Base-by-base conservation (phyloP, 768 basidiomycete genomes). In the Lactarius pseudohatsudake region DNA sequence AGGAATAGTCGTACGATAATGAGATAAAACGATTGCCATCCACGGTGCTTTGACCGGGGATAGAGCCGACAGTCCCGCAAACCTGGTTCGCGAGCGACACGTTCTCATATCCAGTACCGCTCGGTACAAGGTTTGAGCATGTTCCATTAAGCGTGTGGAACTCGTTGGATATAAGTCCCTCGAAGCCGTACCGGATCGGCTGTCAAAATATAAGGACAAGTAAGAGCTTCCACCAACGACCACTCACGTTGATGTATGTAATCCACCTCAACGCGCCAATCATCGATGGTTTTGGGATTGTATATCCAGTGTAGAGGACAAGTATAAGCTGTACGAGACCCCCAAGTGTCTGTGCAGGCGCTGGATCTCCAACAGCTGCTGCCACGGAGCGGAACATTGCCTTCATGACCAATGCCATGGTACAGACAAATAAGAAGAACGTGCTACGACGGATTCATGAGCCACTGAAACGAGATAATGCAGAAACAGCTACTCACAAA, bases 131-230 rank as follows among this genome's bases (percentile, higher is more conserved):
- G 47, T 78, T 74, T 36, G 87, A 77, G 72, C 88, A 89, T 15
- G 77, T 72, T 50, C 88, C 91, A 22, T 89, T 75, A 7, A 90
- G 76, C 0, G 84, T 87, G 70, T 84, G 85, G 77, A 95, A 94
- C 75, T 96, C 92, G 76, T 94, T 96, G 26, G 84, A 80, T 74
- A 96, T 80, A 50, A 94, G 75, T 0, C 83, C 80, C 67, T 93
- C 90, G 74, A 95, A 94, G 0, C 84, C 88, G 73, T 86, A 94
- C 2, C 79, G 82, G 43, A 92, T 66, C 61, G 93, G 82, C 86
- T 87, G 66, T 72, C 62, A 43, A 75, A 74, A 74, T 60, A 70
- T 36, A 72, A 73, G 47, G 16, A 43, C 28, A 69, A 76, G 69
- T 61, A 57, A 4, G 41, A 30, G 26, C 28, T 32, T 34, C 40